Percentiles rank a stretch among this genome's conserved stretches.
These are phyloP conservation scores for Linderniella brevidens DNA, from an alignment of 257 asterid species.

Conservation along the genomic window DNA sequence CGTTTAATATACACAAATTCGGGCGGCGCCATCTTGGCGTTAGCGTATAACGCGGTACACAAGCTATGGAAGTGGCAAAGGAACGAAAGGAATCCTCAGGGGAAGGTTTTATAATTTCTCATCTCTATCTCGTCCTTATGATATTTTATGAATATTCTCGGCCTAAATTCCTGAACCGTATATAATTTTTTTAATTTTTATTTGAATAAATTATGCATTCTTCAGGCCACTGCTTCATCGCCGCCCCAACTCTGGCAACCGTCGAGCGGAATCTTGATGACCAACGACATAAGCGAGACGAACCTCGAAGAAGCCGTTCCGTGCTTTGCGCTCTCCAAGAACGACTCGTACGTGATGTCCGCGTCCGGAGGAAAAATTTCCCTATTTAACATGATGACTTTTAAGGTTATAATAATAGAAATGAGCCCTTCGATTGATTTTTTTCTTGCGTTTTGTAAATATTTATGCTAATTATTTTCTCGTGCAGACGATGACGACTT, in stretches of 20 bases:
- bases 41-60: conserved; percentile 49
- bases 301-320: conserved; percentile 51
- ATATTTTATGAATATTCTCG: too few species aligned
- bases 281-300: conserved; percentile 40
- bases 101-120: conserved; percentile 21
- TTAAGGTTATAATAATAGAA: conserved; percentile 39
- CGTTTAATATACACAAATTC: conserved; percentile 46
- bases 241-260: conserved; percentile 62
- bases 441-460: too few species aligned
- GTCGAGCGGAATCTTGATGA: conserved; percentile 44
- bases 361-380: conserved; percentile 69
- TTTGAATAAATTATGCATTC: neutral
- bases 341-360: conserved; percentile 47
- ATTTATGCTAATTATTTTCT: neutral
- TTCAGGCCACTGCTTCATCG: conserved; percentile 35
- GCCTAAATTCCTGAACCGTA: too few species aligned
- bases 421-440: too few species aligned
- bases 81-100: conserved; percentile 25
- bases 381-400: conserved; percentile 43
- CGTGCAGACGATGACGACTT: conserved; percentile 49
- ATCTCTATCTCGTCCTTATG: neutral
- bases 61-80: conserved; percentile 65
- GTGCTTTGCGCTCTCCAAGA: conserved; percentile 61
- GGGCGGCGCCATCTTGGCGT: conserved; percentile 45
- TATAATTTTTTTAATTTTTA: too few species aligned